Evolutionary conservation across 768 basidiomycete genomes (phyloP), one percentile per base, ranked within the genome.

Genomic region (Phanerochaete carnosa): DNA sequence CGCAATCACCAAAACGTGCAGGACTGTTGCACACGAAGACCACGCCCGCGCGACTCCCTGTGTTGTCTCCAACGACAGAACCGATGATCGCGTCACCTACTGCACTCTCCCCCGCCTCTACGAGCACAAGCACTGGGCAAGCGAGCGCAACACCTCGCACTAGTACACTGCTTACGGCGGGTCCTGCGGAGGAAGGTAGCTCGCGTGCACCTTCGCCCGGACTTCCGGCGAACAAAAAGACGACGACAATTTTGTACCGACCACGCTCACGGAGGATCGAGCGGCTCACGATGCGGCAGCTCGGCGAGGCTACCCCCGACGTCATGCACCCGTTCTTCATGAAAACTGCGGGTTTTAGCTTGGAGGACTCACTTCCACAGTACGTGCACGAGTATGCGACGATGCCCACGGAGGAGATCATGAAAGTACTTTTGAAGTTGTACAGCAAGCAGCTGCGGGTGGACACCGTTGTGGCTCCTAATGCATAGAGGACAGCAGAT

Each of bases 361-460:
- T 94, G 53, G 89, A 92, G 69, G 90, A 92, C 63, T 87, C 90
- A 0, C 69, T 94, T n/a, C 92, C 92, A 13, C 89, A 90, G 64
- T 93, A 92, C 66, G 89, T 94, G 37, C 83, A 94, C 60, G 92
- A 95, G 72, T 94, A 90, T 62, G 93, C 89, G 6, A 88, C 90
- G n/a, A 75, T 80, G 58, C 90, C 93, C 2, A 74, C 94, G 51
- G 92, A 93, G 74, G 84, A 90, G 69, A 90, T 95, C 54, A 90
- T 92, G 85, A 89, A 91, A 67, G 82, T 85, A 19, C 74, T 94
- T 19, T 69, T 94, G 58, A 87, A 84, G 66, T 50, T 94, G 61
- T 94, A 94, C 68, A 90, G 85, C 71, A 84, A 80, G 65, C 92
- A 94, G 66, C 71, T 94, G 52, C 77, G 37, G n/a, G 39, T 45